Conservation (phyloP, 768 basidiomycete species). For the Epithele typhae region DNA sequence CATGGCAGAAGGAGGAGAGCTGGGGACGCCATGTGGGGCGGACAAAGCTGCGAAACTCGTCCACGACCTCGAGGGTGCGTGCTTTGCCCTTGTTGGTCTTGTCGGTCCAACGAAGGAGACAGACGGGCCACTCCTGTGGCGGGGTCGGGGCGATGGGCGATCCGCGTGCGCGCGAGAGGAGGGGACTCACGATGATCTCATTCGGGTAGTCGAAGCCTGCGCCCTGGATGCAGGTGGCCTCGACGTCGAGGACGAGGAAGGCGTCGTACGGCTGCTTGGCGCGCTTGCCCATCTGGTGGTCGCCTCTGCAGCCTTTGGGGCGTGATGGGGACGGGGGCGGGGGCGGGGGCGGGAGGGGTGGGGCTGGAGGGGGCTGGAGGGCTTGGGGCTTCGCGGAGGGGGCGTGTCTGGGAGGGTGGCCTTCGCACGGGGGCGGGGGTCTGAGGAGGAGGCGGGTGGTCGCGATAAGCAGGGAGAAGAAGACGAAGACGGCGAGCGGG, state of each 20-base stretch:
- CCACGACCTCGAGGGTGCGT: conserved; percentile 60
- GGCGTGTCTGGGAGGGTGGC: background rate
- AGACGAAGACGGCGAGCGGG: background rate
- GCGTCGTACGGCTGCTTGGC: conserved; percentile 58
- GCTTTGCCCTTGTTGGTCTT: conserved; percentile 46
- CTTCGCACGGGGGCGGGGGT: conserved; percentile 6
- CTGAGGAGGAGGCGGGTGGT: background rate
- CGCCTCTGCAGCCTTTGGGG: background rate
- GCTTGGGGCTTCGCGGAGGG: background rate
- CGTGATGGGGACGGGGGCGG: background rate
- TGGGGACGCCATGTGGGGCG: conserved; percentile 81
- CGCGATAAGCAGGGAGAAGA: conserved; percentile 1
- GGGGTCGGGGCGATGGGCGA: no score
- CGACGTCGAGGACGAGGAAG: conserved; percentile 87
- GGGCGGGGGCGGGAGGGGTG: background rate
- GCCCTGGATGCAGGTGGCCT: conserved; percentile 74
- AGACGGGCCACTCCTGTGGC: conserved; percentile 87
- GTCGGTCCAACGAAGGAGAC: conserved; percentile 80
- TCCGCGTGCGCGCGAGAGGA: background rate
- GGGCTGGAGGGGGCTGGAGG: background rate
- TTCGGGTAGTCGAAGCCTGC: conserved; percentile 82
- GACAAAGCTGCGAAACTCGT: conserved; percentile 87
- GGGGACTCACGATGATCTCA: conserved; percentile 82
- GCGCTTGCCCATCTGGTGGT: conserved; percentile 1
- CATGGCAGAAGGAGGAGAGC: conserved; percentile 79